Percentiles rank a stretch among this genome's conserved stretches.
phyloP scores from a whole-genome alignment of 495 filamentous ascomycete species.

The Neurospora terricola region DNA sequence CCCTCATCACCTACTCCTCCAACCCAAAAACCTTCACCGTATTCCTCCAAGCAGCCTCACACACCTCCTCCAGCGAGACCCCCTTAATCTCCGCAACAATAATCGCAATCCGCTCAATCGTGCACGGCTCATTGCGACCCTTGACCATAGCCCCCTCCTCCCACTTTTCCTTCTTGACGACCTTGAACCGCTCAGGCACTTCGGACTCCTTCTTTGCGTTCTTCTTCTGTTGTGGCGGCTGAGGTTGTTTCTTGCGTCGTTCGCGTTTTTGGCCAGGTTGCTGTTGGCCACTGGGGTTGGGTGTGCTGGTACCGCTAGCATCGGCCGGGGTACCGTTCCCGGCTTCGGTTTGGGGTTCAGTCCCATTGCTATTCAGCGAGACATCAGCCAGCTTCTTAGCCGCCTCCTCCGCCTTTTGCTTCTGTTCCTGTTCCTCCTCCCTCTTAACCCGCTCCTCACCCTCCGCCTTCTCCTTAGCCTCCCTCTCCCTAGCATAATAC shows the following conservation, averaged over 20 bases:
- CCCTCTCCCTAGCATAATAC: constrained; percentile 9
- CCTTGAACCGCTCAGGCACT: constrained; percentile 37
- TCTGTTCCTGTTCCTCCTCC: not conserved
- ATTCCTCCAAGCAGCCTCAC: constrained; percentile 79
- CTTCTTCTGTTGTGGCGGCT: constrained; percentile 26
- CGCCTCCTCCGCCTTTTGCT: constrained; percentile 1
- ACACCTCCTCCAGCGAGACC: constrained; percentile 65
- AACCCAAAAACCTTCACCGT: constrained; percentile 72
- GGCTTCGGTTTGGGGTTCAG: not conserved
- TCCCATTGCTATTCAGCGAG: not conserved
- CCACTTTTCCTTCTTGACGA: constrained; percentile 90
- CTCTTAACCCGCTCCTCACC: not conserved
- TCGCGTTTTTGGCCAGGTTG: not conserved
- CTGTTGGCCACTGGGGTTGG: not conserved
- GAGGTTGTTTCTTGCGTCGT: constrained; percentile 8
- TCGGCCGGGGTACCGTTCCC: not conserved
- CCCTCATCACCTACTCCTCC: constrained; percentile 30
- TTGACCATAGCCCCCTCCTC: constrained; percentile 74
- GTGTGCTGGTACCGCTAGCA: not conserved
- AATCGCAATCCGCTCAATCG: constrained; percentile 73
- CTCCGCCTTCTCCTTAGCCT: not conserved
- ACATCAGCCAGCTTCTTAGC: not conserved
- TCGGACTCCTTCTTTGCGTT: constrained; percentile 35
- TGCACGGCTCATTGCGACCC: constrained; percentile 82
- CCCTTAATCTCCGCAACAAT: constrained; percentile 81